A percentile compares a stretch with the other conserved stretches of the same genome.
Conservation (phyloP, 306 rosid genomes). For the Acmispon strigosus region DNA sequence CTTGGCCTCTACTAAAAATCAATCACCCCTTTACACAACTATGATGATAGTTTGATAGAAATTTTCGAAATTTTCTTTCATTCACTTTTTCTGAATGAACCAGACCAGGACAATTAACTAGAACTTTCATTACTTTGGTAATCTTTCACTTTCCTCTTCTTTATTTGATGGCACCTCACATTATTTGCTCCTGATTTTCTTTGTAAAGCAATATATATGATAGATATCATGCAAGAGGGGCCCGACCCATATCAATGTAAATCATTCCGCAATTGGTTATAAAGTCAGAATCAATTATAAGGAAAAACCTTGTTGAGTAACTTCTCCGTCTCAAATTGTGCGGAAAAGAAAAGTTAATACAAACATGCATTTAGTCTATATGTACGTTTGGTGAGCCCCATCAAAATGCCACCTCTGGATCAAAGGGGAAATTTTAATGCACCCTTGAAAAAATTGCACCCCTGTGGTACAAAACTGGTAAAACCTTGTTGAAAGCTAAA, state of each 20-base stretch:
- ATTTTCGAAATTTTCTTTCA: not conserved
- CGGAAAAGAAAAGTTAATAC: too few species aligned
- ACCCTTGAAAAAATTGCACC: not conserved
- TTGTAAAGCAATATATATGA: not conserved
- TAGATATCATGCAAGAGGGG: slow-evolving; percentile 22
- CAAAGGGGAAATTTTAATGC: not conserved
- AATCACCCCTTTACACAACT: not conserved
- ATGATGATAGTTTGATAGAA: not conserved
- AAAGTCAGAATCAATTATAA: too few species aligned
- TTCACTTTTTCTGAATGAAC: not conserved
- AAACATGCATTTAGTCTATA: too few species aligned
- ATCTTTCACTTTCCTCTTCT: too few species aligned
- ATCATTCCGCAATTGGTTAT: slow-evolving; percentile 25
- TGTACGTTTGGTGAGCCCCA: slow-evolving; percentile 14
- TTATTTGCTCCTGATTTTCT: not conserved
- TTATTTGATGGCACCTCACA: not conserved
- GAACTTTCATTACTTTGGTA: too few species aligned
- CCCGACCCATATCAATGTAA: not conserved
- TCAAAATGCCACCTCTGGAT: slow-evolving; percentile 3
- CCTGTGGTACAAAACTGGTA: not conserved
- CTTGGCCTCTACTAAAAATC: slow-evolving; percentile 8
- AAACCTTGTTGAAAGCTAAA: not conserved
- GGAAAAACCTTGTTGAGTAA: too few species aligned
- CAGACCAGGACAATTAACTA: not conserved
- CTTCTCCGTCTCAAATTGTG: too few species aligned